Base-by-base conservation (phyloP, 805 yeast species). In the Candida odintsovae region DNA sequence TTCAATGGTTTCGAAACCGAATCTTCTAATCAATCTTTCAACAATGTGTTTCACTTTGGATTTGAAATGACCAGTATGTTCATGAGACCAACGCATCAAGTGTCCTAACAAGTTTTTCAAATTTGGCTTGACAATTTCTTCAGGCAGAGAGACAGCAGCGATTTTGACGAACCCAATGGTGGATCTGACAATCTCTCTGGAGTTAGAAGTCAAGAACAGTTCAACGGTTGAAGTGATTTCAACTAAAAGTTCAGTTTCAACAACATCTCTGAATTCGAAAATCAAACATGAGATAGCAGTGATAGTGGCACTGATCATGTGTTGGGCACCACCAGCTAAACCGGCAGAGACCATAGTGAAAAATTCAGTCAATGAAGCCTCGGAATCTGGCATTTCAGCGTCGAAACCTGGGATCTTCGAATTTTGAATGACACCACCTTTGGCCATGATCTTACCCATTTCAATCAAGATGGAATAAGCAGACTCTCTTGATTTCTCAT, bases 261-360 rank as follows among this genome's bases (percentile, higher is more conserved):
- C 72, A 33, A 72, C 69, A 45, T 78, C 78, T 57, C 83, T 83
- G 69, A 87, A 95, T 67, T 94, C 97, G 66, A 82, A 92, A 36
- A 94, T 74, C 40, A 92, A 69, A 61, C 97, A 83, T 40, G 96
- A 83, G 45, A 92, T 71, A 0, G 97, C 95, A 7, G 96, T 90
- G 56, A 94, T 82, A 2, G 92, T 82, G n/a, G 98, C 97, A 59
- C 96, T 87, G 28, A 94, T 86, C 97, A 92, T 92, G 69, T 92
- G 96, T 31, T 95, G 92, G 26, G 94, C 78, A 53, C 86, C 83
- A 47, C 97, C 97, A 33, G 94, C 97, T 55, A 95, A 73, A 70
- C 99, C 99, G 25, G 97, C 99, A 65, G 92, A 80, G 26, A 92
- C 84, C 84, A 94, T 88, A 26, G 95, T 89, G 71, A 92, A 88